Evolutionary conservation across 2,329 filamentous ascomycete species (phyloP), one percentile per base, ranked within the genome.

Genomic region (Aspergillus ruber): DNA sequence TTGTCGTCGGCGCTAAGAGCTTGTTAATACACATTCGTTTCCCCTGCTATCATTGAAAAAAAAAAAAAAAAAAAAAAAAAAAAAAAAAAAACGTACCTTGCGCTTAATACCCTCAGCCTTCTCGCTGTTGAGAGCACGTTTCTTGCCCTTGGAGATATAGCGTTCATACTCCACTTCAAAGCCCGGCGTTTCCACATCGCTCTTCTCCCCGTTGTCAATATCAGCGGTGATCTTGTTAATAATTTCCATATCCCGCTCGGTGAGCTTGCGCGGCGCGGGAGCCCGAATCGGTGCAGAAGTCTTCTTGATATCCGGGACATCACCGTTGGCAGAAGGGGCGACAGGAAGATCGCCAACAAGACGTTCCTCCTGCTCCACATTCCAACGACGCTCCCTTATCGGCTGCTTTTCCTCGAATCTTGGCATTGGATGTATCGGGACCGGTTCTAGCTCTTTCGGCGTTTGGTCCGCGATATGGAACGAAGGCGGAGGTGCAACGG

Each of bases 71-170:
- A 5, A 41, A 40, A 73, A 50, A 17, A 39, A 5, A 41, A 40
- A 73, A 50, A n/a, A n/a, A 17, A 39, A 5, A 41, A 40, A 73
- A 50, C 83, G 75, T 58, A 79, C 74, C 68, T 85, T 85, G 55
- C 81, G 82, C 59, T 84, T 85, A 27, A 73, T 68, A 17, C 70
- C 62, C 59, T 96, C 90, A 0, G 72, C 68, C 4, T 77, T 72
- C 39, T 83, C 78, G 49, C 89, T 74, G 29, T 88, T 80, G 17
- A 83, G 72, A 27, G 81, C 79, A 43, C 90, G 85, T 68, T 90
- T 93, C 52, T 78, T 77, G 32, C 70, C 71, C 48, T 72, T 73
- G 43, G 72, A 74, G 57, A 55, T 73, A 73, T 69, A 86, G 64
- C 71, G 80, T 65, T 74, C 65, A 50, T 72, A 74, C 32, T 80